Evolutionary conservation across 495 filamentous ascomycete species (phyloP).

Genomic region (Sabuloglossum arenarium): DNA sequence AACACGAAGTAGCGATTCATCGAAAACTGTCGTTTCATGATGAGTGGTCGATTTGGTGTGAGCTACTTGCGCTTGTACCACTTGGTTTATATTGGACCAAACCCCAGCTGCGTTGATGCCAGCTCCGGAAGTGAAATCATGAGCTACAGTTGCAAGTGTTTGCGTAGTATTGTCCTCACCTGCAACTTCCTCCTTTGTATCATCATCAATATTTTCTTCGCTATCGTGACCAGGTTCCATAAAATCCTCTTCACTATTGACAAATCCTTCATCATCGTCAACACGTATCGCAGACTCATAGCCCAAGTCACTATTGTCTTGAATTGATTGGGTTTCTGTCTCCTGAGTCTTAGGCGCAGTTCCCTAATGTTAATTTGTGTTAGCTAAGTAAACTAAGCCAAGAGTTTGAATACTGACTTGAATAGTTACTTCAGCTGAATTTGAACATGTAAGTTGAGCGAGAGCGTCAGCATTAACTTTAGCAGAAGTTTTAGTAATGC

Average conservation of each 20-base stretch:
- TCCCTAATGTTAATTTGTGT: neutral
- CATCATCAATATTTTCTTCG: neutral
- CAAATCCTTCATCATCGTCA: too few species aligned
- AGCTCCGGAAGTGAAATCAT: too few species aligned
- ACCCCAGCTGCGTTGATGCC: too few species aligned
- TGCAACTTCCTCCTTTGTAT: too few species aligned
- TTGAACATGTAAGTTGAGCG: neutral
- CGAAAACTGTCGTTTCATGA: neutral
- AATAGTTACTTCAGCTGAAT: neutral
- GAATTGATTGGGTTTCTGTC: too few species aligned
- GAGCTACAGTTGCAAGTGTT: too few species aligned
- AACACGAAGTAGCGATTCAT: neutral
- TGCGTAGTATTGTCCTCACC: too few species aligned
- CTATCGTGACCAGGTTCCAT: neutral
- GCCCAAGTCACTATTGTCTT: too few species aligned
- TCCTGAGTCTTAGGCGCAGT: too few species aligned
- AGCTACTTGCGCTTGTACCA: neutral
- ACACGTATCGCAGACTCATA: too few species aligned
- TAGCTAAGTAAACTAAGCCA: neutral
- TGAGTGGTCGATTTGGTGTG: neutral
- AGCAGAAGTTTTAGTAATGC: neutral
- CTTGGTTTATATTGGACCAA: too few species aligned
- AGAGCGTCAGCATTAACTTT: neutral
- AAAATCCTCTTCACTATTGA: neutral
- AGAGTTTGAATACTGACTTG: neutral